Evolutionary conservation across 106 monocot species (phyloP).

Genomic region (Acorus gramineus): DNA sequence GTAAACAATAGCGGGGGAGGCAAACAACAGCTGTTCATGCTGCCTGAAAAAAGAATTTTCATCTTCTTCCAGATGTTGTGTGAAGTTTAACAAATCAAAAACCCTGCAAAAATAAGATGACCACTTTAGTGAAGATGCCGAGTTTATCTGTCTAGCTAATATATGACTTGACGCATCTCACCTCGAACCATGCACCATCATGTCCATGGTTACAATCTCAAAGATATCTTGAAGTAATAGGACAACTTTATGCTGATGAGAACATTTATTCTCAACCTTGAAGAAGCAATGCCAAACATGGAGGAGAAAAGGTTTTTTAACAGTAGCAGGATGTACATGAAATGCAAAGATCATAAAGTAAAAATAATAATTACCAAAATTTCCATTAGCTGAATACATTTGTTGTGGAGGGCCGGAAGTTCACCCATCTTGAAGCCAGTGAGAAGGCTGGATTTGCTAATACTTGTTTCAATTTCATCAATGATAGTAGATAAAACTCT

Average conservation of each 20-base stretch:
- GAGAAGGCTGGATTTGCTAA: conserved; percentile 33
- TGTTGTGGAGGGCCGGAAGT: conserved; percentile 35
- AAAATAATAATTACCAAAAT: conserved; percentile 35
- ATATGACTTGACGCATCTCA: conserved; percentile 5
- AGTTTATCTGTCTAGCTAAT: not conserved
- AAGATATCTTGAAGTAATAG: conserved; percentile 70
- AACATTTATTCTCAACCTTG: conserved; percentile 41
- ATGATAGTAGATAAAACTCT: conserved; percentile 42
- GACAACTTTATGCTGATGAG: conserved; percentile 26
- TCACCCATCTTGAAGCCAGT: conserved; percentile 36
- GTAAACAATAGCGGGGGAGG: conserved; percentile 33
- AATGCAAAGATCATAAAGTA: not conserved
- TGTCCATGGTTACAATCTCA: conserved; percentile 53
- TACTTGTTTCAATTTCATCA: conserved; percentile 33
- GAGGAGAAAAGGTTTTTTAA: not conserved
- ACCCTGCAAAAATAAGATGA: conserved; percentile 27
- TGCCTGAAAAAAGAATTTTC: conserved; percentile 11
- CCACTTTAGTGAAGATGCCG: not conserved
- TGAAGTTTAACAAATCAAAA: conserved; percentile 34
- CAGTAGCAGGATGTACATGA: not conserved
- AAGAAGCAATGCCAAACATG: conserved; percentile 12
- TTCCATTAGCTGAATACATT: conserved; percentile 28
- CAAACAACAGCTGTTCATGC: conserved; percentile 33
- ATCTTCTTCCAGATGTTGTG: conserved; percentile 10
- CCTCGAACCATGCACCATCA: conserved; percentile 43